Evolutionary conservation across 805 yeast genomes (phyloP).

Genomic region (Monosporozyma aquatica): DNA sequence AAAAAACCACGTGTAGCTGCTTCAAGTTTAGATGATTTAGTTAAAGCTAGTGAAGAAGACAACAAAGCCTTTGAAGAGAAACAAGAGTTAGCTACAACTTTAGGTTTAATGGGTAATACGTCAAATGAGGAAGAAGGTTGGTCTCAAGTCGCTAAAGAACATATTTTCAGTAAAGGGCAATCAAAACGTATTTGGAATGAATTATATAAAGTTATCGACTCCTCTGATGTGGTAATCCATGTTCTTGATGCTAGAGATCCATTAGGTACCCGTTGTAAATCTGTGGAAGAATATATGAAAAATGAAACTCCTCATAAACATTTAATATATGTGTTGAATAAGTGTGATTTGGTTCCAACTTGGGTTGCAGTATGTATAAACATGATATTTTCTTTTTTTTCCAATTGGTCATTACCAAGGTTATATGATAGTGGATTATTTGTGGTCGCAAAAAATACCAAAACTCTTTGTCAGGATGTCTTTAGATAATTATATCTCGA

Average conservation of each 20-base stretch:
- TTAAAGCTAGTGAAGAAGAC: slow-evolving; percentile 46
- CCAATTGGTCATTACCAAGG: too few species aligned
- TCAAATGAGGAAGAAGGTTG: slow-evolving; percentile 61
- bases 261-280: slow-evolving; percentile 85
- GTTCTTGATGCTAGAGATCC: slow-evolving; percentile 98
- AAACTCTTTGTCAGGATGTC: slow-evolving; percentile 79
- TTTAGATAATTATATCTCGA: slow-evolving; percentile 24
- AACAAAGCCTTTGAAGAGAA: slow-evolving; percentile 60
- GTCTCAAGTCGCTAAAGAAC: slow-evolving; percentile 87
- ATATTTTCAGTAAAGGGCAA: slow-evolving; percentile 93
- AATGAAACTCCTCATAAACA: slow-evolving; percentile 97
- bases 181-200: slow-evolving; percentile 99
- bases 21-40: slow-evolving; percentile 73
- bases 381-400: background rate
- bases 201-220: slow-evolving; percentile 90
- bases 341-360: slow-evolving; percentile 96
- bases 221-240: slow-evolving; percentile 94
- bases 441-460: slow-evolving; percentile 54
- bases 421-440: too few species aligned
- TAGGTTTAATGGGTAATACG: slow-evolving; percentile 72
- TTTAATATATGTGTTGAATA: slow-evolving; percentile 85
- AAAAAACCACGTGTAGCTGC: slow-evolving; percentile 79
- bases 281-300: slow-evolving; percentile 85
- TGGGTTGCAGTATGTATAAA: slow-evolving; percentile 93
- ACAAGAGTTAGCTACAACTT: slow-evolving; percentile 60